Percentiles rank a stretch among this genome's conserved stretches.
Evolutionary conservation across 2,329 filamentous ascomycete species (phyloP).

Genomic region (Diaporthe sp.): DNA sequence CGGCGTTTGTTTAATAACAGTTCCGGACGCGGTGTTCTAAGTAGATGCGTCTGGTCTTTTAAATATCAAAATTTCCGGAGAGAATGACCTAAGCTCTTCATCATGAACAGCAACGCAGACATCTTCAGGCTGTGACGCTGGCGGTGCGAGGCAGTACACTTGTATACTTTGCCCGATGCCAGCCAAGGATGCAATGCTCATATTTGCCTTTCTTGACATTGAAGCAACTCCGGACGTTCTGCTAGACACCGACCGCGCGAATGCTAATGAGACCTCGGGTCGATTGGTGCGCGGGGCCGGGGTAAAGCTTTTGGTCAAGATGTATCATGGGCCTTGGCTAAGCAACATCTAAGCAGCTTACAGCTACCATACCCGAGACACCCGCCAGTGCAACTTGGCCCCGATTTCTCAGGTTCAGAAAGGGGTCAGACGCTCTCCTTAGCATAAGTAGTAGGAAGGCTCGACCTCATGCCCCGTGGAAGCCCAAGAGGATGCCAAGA

Average conservation of each 20-base stretch:
- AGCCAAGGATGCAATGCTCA: background rate
- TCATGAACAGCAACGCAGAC: background rate
- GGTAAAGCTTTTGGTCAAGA: background rate
- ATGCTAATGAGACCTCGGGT: background rate
- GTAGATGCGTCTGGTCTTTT: background rate
- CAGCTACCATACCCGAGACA: background rate
- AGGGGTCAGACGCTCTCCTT: background rate
- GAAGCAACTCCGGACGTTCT: no score
- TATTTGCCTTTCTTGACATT: background rate
- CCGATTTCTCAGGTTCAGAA: background rate
- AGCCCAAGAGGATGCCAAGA: constrained; percentile 10
- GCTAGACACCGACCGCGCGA: background rate
- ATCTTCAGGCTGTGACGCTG: background rate
- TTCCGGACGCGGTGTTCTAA: rapidly evolving
- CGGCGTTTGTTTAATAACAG: background rate
- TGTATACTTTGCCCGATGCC: background rate
- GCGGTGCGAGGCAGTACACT: background rate
- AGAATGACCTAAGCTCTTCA: background rate
- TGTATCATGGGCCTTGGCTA: background rate
- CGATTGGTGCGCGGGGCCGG: background rate
- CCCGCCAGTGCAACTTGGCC: background rate
- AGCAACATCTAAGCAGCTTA: background rate
- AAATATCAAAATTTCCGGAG: background rate
- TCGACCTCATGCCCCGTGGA: background rate
- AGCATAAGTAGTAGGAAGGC: background rate